Percentiles rank a stretch among this genome's conserved stretches.
Conservation (phyloP, 225 moss, liverwort and hornwort species). For the Thuidium tamariscinum region DNA sequence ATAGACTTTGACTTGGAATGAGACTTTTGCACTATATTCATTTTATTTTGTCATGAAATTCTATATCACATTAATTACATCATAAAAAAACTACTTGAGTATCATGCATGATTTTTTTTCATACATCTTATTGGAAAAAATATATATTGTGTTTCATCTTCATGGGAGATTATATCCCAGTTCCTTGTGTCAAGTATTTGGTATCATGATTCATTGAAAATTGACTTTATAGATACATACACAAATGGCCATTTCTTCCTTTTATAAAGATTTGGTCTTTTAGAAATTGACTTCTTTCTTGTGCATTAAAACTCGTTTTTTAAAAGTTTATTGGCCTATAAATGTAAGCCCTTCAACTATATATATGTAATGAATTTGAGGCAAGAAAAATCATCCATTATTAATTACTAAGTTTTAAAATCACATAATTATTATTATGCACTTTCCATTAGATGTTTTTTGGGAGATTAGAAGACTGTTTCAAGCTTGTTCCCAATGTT, state of each 20-base stretch:
- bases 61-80: too few species aligned
- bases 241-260: neutral
- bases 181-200: neutral
- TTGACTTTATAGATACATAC: neutral
- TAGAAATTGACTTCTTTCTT: neutral
- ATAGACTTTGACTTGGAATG: neutral
- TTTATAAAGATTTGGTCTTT: neutral
- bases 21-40: neutral
- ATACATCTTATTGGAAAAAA: neutral
- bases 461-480: too few species aligned
- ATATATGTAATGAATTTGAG: too few species aligned
- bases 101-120: neutral
- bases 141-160: fast-evolving
- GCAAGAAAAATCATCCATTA: neutral
- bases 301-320: neutral
- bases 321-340: too few species aligned
- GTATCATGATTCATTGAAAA: neutral
- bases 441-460: too few species aligned
- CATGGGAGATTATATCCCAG: fast-evolving
- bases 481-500: too few species aligned
- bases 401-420: neutral
- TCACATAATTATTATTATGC: neutral
- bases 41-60: neutral
- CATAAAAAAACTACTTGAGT: too few species aligned
- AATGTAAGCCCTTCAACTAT: fast-evolving